phyloP scores from a whole-genome alignment of 2,329 filamentous ascomycete genomes.

The Fusarium kyushuense region DNA sequence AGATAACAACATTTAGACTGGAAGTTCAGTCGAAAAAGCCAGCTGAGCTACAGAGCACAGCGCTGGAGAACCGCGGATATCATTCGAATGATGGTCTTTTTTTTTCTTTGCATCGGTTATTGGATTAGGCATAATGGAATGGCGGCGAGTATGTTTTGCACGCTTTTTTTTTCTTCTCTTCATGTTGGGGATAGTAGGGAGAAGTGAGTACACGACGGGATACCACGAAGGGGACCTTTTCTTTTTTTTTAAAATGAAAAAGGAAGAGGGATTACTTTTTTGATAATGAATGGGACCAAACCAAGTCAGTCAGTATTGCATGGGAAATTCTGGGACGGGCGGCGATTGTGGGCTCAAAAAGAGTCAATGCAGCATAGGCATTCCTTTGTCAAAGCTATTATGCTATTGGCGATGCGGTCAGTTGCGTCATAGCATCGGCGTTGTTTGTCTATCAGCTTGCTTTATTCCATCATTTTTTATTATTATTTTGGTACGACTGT shows the following conservation, averaged over 20 bases:
- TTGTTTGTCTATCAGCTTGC: slow-evolving; percentile 21
- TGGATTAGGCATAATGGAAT: slow-evolving; percentile 21
- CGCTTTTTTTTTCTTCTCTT: slow-evolving; percentile 15
- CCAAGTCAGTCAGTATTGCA: slow-evolving; percentile 16
- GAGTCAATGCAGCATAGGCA: slow-evolving; percentile 1
- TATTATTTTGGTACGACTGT: too few relatives aligned
- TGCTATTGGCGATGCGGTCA: slow-evolving; percentile 8
- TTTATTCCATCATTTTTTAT: background rate
- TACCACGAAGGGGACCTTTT: too few relatives aligned
- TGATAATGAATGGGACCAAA: slow-evolving; percentile 1
- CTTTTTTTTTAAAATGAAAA: too few relatives aligned
- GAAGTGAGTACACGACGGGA: background rate
- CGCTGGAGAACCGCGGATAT: slow-evolving; percentile 27
- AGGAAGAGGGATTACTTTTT: background rate
- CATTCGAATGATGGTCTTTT: slow-evolving; percentile 29
- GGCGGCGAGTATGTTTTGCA: slow-evolving; percentile 37
- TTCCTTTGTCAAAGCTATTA: slow-evolving; percentile 20
- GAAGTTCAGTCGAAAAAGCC: background rate
- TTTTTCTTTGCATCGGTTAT: slow-evolving; percentile 34
- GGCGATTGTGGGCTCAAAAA: slow-evolving; percentile 38
- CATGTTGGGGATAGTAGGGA: background rate
- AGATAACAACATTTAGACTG: background rate
- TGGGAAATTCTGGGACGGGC: slow-evolving; percentile 2
- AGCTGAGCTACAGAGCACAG: background rate
- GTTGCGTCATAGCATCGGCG: slow-evolving; percentile 48